phyloP scores from a whole-genome alignment of 139 green algal species.

The Chlorella sp. region DNA sequence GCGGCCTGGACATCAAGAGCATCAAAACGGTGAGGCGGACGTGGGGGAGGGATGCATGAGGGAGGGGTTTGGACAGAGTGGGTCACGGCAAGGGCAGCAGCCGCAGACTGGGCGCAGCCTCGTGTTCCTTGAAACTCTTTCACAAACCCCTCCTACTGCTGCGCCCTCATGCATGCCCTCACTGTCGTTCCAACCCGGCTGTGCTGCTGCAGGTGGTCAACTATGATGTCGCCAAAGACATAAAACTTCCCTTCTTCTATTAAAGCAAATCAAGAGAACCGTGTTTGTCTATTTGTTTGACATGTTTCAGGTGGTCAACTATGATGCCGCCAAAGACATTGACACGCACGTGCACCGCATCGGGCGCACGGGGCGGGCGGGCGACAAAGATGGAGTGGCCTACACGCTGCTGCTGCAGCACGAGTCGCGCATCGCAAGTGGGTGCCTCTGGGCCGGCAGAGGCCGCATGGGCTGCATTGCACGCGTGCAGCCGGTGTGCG shows the following conservation, averaged over 20 bases:
- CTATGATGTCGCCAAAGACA: conserved; percentile 81
- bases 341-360: conserved; percentile 94
- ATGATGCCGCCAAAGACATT: conserved; percentile 83
- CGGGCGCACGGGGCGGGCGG: conserved; percentile 93
- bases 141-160: too few relatives aligned
- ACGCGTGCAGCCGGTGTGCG: too few relatives aligned
- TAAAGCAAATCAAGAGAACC: too few relatives aligned
- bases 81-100: too few relatives aligned
- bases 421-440: conserved; percentile 57
- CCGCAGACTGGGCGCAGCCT: too few relatives aligned
- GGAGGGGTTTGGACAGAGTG: too few relatives aligned
- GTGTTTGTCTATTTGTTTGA: background rate
- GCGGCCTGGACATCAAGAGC: conserved; percentile 84
- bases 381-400: conserved; percentile 91
- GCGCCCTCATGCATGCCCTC: too few relatives aligned
- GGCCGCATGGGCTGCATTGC: too few relatives aligned
- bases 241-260: too few relatives aligned
- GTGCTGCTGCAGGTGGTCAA: conserved; percentile 77
- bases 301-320: conserved; percentile 80
- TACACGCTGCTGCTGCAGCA: conserved; percentile 82
- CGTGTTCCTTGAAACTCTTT: too few relatives aligned
- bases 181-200: background rate
- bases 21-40: conserved; percentile 70
- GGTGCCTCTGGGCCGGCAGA: background rate
- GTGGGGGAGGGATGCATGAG: too few relatives aligned